Evolutionary conservation across 2,329 filamentous ascomycete species (phyloP), one percentile per base, ranked within the genome.

Genomic region (Chaetomiaceae sp.): DNA sequence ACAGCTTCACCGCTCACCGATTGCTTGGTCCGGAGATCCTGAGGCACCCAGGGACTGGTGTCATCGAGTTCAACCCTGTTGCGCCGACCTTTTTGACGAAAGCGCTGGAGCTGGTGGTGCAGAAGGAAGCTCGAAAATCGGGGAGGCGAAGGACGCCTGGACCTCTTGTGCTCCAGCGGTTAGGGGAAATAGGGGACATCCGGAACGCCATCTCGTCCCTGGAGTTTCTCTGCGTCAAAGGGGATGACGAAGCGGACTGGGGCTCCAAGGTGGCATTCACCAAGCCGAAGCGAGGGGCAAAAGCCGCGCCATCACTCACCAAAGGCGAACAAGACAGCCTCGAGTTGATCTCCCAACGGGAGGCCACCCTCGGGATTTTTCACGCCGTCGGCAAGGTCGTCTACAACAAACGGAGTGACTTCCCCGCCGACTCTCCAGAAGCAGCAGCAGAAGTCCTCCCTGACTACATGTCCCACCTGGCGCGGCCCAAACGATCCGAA

Each of bases 311-410:
- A 8, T 71, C 73, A 3, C 70, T 95, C 54, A 96, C 91, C 0
- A 80, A 81, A 56, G 85, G 87, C 64, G 94, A 97, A 68, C 76
- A 82, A 54, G 87, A 95, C 58, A 91, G 84, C 5, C 71, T 97
- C 9, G 83, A 90, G 64, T 75, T 94, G 55, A 82, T 97, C 20
- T 90, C 88, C 1, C 89, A 91, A 64, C 82, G 94, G 52, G 94
- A 97, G 71, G 86, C 88, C 15, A 96, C 87, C 58, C 75, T 99
- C 3, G 94, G 92, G 1, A 90, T 99, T 47, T 99, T 99, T 65
- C 94, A 99, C 68, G 91, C 94, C 0, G 88, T 97, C 12, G 94
- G 92, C 3, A 96, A 94, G 67, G 89, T 99, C 2, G 85, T 97
- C 1, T 95, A 97, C 73, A 99, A 99, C 73, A 99, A 96, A 68